Evolutionary conservation across 2,329 filamentous ascomycete genomes (phyloP), one percentile per base, ranked within the genome.

Genomic region (Lithohypha guttulata): DNA sequence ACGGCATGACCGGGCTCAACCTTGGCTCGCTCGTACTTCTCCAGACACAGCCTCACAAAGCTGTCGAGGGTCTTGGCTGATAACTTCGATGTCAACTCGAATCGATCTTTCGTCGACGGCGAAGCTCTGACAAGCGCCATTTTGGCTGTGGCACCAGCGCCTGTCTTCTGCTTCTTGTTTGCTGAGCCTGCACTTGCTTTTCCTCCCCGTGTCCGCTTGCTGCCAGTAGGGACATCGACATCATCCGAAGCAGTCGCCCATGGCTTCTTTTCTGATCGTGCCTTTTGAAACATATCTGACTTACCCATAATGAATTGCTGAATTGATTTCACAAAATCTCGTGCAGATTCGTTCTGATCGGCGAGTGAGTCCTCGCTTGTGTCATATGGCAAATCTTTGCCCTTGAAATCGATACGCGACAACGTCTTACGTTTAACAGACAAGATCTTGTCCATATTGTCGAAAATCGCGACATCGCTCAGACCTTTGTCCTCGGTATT

Each of bases 1-100:
- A 98, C 91, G 4, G 91, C 87, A 55, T 96, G 89, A 2, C 91
- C 91, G 9, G 91, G 87, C 58, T 98, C 87, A 14, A 93, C 84
- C 49, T 85, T 84, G 1, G 89, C 89, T 59, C 80, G 84, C 51
- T 85, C 81, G 60, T 94, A 95, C 60, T 96, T 96, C 51, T 78
- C 75, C 34, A 96, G 66, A 56, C 89, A 96, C 25, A 89, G 69
- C 19, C 71, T 67, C 51, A 98, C 78, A 59, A 96, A 98, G 1
- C 73, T 67, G 29, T 71, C 66, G 11, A 96, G 66, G 0, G 85
- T 89, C 1, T 66, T 71, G 28, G 75, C 63, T 0, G 91, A 93
- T 15, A 96, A 73, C 60, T 94, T 95, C 42, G 82, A 82, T 4
- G 89, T 82, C 42, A 81, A 77, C 46, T 91, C 77, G 6, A 75